Evolutionary conservation across 139 green algal species (phyloP), one percentile per base, ranked within the genome.

Genomic region (Diplosphaera chodatii): DNA sequence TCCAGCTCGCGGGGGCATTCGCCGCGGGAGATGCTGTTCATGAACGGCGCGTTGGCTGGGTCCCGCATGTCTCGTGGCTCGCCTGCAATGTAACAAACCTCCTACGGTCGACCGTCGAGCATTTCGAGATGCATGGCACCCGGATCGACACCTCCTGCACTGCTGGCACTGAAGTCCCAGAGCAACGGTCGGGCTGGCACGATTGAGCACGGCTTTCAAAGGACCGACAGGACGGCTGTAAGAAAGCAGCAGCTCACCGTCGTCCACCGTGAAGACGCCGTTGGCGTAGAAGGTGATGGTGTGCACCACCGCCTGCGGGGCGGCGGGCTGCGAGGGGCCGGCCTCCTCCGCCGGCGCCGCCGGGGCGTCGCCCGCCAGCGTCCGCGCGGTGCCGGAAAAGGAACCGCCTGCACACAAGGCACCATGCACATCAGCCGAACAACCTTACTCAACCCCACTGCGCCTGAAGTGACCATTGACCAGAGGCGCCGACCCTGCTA

Each of bases 231-330:
- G n/a, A n/a, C n/a, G n/a, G n/a, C n/a, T n/a, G n/a, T 6, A 64
- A 2, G 90, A 73, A 5, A 34, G 40, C 18, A 84, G 37, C 1
- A 75, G 64, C 3, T 79, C 76, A 29, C 91, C 91, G 67, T 92
- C 81, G 59, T 94, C 78, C 1, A 96, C 87, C 0, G 87, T 94
- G 78, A 97, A 97, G 21, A 95, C 67, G 37, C 82, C 82, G 55
- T 96, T 90, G 29, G 67, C 69, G 71, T 92, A 96, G 63, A 97
- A 97, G n/a, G 83, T 87, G 62, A 97, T 91, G 20, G 86, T 87
- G 55, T 91, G 84, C 40, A 67, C 63, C 37, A 68, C 8, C 30
- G 69, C 63, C 63, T 74, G 37, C 23, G 67, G 37, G 29, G 67
- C 63, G 55, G 32, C 48, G 4, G 25, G 64, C 34, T 32, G 55